phyloP scores from a whole-genome alignment of 345 rosid genomes.

The Salix dunnii region DNA sequence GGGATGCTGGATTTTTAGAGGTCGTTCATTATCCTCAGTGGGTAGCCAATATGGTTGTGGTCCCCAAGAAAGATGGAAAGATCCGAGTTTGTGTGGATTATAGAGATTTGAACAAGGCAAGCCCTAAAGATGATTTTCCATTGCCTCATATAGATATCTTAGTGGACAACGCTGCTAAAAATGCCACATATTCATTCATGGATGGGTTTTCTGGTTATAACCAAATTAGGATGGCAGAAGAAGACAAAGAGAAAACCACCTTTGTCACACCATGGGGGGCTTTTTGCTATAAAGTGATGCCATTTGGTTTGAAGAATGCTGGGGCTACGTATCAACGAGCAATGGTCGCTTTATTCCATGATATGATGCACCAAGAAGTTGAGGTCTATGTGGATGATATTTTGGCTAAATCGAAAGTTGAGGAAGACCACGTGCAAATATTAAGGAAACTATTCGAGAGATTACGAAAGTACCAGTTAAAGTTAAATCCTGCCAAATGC shows the following conservation, averaged over 20 bases:
- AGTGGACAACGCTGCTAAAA: background rate
- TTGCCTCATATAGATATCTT: background rate
- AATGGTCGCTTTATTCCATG: too few relatives aligned
- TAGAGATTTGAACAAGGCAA: background rate
- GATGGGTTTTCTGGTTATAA: background rate
- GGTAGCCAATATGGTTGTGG: too few relatives aligned
- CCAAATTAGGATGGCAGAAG: background rate
- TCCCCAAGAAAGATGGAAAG: too few relatives aligned
- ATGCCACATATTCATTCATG: background rate
- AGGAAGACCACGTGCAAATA: too few relatives aligned
- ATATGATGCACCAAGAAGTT: too few relatives aligned
- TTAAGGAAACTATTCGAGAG: too few relatives aligned
- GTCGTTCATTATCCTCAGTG: too few relatives aligned
- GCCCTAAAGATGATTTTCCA: background rate
- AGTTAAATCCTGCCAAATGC: too few relatives aligned
- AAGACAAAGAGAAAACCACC: background rate
- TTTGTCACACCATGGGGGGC: background rate
- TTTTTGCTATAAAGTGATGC: background rate
- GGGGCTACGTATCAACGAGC: background rate
- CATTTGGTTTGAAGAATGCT: background rate
- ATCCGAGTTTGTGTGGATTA: background rate
- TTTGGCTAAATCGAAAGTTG: too few relatives aligned
- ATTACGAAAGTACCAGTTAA: too few relatives aligned
- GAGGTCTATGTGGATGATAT: too few relatives aligned
- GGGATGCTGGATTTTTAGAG: too few relatives aligned